Evolutionary conservation across 768 basidiomycete species (phyloP).

Genomic region (Rhodocollybia butyracea): DNA sequence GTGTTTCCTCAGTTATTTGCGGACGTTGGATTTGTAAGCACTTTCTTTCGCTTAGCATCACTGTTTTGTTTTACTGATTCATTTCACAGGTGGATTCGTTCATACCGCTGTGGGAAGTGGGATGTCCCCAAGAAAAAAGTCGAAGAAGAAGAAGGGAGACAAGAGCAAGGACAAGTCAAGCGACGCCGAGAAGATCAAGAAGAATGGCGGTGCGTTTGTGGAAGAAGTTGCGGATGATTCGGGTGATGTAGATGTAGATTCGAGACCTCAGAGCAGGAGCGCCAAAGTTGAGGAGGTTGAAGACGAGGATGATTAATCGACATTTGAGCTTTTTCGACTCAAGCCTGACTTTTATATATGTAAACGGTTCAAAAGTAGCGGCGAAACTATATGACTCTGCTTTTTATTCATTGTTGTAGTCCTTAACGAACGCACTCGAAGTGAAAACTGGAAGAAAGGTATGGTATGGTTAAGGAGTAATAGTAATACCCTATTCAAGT

Average conservation of each 20-base stretch:
- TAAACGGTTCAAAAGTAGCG: too few relatives aligned
- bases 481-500: too few relatives aligned
- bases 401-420: too few relatives aligned
- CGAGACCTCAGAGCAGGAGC: constrained; percentile 38
- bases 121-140: constrained; percentile 73
- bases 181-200: constrained; percentile 39
- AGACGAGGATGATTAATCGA: constrained; percentile 32
- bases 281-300: constrained; percentile 48
- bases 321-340: background rate
- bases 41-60: background rate
- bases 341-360: too few relatives aligned
- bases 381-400: too few relatives aligned
- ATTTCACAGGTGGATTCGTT: constrained; percentile 87
- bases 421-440: too few relatives aligned
- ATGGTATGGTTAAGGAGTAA: too few relatives aligned
- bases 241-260: too few relatives aligned
- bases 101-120: constrained; percentile 96
- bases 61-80: background rate
- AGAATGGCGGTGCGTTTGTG: constrained; percentile 29
- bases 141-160: constrained; percentile 63
- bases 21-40: constrained; percentile 95
- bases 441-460: too few relatives aligned
- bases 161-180: constrained; percentile 38
- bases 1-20: constrained; percentile 98
- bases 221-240: constrained; percentile 43